These are phyloP conservation scores for Aspergillus carlsbadensis DNA, from an alignment of 495 filamentous ascomycete species.

Conservation along the genomic window DNA sequence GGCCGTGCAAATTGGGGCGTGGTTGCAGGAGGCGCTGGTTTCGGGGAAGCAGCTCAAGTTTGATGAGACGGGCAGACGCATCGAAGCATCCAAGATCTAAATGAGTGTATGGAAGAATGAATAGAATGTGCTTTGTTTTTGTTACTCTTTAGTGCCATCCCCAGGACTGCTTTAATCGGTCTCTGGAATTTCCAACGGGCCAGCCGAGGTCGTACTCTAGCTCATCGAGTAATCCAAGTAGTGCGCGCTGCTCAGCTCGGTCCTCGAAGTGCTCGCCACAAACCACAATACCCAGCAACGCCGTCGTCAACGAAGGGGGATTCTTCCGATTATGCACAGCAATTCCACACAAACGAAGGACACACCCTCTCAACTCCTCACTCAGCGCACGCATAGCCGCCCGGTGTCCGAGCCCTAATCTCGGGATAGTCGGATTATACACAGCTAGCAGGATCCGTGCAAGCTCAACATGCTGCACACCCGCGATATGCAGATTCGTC, in stretches of 20 bases:
- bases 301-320: constrained; percentile 22
- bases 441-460: constrained; percentile 34
- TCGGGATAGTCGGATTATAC: constrained; percentile 33
- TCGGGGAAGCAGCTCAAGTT: constrained; percentile 59
- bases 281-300: constrained; percentile 24
- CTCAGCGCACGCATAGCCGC: constrained; percentile 12
- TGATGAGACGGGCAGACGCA: constrained; percentile 44
- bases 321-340: constrained; percentile 23
- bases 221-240: constrained; percentile 19
- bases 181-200: neutral
- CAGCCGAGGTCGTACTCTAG: constrained; percentile 1
- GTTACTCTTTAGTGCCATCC: neutral
- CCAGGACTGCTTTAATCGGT: neutral
- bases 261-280: constrained; percentile 26
- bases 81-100: constrained; percentile 3
- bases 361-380: constrained; percentile 16
- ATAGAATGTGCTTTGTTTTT: too few relatives aligned
- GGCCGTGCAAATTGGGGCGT: constrained; percentile 59
- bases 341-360: constrained; percentile 26
- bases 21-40: constrained; percentile 58
- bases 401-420: constrained; percentile 24
- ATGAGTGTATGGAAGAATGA: neutral
- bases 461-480: constrained; percentile 34
- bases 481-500: constrained; percentile 25
- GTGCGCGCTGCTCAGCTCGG: constrained; percentile 17